phyloP scores from a whole-genome alignment of 495 filamentous ascomycete species.

The Penicillium alfredii region DNA sequence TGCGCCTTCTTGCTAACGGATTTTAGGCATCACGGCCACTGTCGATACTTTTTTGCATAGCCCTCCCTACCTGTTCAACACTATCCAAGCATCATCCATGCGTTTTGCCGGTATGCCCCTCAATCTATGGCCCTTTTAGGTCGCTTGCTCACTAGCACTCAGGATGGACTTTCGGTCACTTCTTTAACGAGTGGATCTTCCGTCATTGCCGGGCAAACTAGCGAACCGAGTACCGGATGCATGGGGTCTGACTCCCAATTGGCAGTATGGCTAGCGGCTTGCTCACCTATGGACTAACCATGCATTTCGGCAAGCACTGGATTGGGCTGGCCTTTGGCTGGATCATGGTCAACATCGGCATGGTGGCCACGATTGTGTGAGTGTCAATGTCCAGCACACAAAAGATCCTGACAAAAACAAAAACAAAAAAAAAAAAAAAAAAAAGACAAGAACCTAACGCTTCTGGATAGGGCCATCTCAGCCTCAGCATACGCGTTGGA shows the following conservation, averaged over 20 bases:
- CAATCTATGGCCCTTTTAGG: constrained; percentile 20
- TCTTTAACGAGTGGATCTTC: constrained; percentile 35
- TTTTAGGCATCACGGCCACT: constrained; percentile 37
- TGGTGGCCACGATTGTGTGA: constrained; percentile 35
- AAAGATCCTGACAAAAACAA: too few species aligned
- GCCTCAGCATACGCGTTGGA: constrained; percentile 38
- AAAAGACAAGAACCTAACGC: too few species aligned
- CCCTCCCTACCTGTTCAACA: constrained; percentile 35
- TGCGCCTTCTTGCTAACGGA: too few species aligned
- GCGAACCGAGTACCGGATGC: constrained; percentile 30
- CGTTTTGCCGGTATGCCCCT: constrained; percentile 31
- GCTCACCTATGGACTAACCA: constrained; percentile 30
- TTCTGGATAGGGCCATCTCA: constrained; percentile 33
- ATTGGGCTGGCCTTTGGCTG: constrained; percentile 37
- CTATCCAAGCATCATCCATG: constrained; percentile 32
- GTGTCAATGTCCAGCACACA: too few species aligned
- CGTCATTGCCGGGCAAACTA: constrained; percentile 23
- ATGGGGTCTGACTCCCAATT: constrained; percentile 34
- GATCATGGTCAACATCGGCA: constrained; percentile 36
- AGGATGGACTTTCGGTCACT: constrained; percentile 30
- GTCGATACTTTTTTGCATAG: constrained; percentile 33
- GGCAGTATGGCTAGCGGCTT: constrained; percentile 28
- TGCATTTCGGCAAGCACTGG: constrained; percentile 34
- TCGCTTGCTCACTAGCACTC: neutral
- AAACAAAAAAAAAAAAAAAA: too few species aligned